A percentile compares a stretch with the other conserved stretches of the same genome.
These are phyloP conservation scores for Capillidium heterosporum DNA, from an alignment of 371 early-diverging fungal species.

Conservation along the genomic window DNA sequence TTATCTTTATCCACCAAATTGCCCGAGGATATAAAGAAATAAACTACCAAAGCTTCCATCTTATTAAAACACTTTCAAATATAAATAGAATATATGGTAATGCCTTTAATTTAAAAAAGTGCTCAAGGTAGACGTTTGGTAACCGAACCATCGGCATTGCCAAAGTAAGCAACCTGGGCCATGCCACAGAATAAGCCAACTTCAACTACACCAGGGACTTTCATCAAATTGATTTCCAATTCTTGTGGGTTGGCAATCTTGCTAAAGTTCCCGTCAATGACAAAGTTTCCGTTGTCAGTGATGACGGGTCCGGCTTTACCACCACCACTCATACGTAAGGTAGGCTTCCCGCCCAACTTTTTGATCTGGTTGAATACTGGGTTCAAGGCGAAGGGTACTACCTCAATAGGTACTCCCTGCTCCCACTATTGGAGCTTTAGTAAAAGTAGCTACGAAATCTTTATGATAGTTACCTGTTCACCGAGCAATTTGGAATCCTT, in stretches of 20 bases:
- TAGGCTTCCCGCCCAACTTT: conserved; percentile 24
- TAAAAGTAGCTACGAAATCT: background rate
- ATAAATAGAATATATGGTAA: no score
- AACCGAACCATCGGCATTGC: conserved; percentile 38
- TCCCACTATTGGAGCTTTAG: conserved; percentile 31
- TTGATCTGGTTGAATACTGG: conserved; percentile 22
- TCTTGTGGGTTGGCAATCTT: conserved; percentile 26
- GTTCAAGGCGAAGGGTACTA: conserved; percentile 57
- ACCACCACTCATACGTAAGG: conserved; percentile 55
- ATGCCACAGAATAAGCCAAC: conserved; percentile 80
- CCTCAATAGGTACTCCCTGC: conserved; percentile 79
- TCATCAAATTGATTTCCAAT: conserved; percentile 35
- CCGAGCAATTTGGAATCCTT: conserved; percentile 65
- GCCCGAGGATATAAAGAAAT: conserved; percentile 5
- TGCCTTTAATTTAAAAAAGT: conserved; percentile 4
- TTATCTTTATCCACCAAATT: conserved; percentile 33
- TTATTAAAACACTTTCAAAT: background rate
- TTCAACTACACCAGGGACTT: conserved; percentile 71
- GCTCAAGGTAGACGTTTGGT: conserved; percentile 13
- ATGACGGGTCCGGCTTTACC: conserved; percentile 88
- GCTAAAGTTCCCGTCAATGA: conserved; percentile 63
- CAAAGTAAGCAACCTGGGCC: conserved; percentile 70
- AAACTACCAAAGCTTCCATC: no score
- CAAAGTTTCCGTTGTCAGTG: conserved; percentile 86
- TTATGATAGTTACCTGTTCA: conserved; percentile 24